A percentile compares a stretch with the other conserved stretches of the same genome.
Evolutionary conservation across 257 asterid species (phyloP).

Genomic region (Handroanthus guayacan): DNA sequence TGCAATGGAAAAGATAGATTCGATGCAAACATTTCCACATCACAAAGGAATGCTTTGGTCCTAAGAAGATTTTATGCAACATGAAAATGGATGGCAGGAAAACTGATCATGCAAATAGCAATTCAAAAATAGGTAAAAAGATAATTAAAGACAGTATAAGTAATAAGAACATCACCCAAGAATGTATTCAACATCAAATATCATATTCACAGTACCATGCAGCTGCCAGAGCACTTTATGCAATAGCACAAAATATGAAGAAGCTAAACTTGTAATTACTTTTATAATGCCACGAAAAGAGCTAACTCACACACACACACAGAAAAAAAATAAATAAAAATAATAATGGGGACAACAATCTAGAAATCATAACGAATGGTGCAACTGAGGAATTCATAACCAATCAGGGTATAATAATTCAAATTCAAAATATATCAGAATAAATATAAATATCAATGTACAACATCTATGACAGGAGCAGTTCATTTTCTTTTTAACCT

Average conservation of each 20-base stretch:
- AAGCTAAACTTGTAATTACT: not conserved
- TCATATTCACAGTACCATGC: not conserved
- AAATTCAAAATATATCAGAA: not conserved
- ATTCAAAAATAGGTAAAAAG: not conserved
- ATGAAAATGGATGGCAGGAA: not conserved
- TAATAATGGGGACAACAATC: not conserved
- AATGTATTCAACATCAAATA: not conserved
- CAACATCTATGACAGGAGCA: not conserved
- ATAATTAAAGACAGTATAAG: not conserved
- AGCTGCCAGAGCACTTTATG: not conserved
- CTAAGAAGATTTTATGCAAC: not conserved
- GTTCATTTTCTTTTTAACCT: no score
- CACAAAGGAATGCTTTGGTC: not conserved
- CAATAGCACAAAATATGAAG: not conserved
- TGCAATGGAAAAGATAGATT: not conserved
- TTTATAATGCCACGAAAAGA: not conserved
- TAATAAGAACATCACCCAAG: no score
- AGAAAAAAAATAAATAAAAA: not conserved
- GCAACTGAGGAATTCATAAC: not conserved
- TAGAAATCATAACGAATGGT: not conserved
- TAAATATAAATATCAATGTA: not conserved
- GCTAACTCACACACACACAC: not conserved
- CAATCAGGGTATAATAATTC: not conserved
- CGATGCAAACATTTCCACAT: not conserved
- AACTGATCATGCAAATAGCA: not conserved